Percentiles rank a stretch among this genome's conserved stretches.
These are phyloP conservation scores for Kodamaea sagamina DNA, from an alignment of 805 yeast genomes.

Conservation along the genomic window DNA sequence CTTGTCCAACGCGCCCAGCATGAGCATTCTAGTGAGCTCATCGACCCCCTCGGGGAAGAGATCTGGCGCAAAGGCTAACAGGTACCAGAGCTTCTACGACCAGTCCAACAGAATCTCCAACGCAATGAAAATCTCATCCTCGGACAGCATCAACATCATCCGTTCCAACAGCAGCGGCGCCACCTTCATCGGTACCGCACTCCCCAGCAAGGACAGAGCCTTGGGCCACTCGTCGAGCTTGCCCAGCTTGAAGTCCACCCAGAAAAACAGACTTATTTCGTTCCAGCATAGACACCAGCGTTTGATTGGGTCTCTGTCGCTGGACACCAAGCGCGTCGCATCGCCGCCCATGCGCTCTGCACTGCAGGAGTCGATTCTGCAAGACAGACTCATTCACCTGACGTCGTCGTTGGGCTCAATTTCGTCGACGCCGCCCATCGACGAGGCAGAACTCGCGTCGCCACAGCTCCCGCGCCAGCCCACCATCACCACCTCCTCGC, in stretches of 20 bases:
- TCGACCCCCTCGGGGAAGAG: constrained; percentile 28
- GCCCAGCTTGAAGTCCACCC: constrained; percentile 21
- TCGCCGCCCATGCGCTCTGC: constrained; percentile 14
- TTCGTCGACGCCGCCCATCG: not conserved
- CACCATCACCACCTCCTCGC: constrained; percentile 5
- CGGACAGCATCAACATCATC: constrained; percentile 30
- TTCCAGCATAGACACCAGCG: constrained; percentile 12
- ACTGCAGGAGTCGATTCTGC: constrained; percentile 2
- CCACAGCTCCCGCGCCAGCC: constrained; percentile 2
- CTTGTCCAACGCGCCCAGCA: constrained; percentile 7
- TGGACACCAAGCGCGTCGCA: constrained; percentile 13
- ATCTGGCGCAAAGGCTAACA: constrained; percentile 45
- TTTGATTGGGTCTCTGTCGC: constrained; percentile 9
- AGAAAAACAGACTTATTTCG: constrained; percentile 11
- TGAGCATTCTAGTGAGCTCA: constrained; percentile 8
- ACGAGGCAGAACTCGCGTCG: not conserved
- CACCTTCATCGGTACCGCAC: constrained; percentile 5
- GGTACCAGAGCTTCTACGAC: constrained; percentile 51
- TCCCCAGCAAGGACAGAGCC: constrained; percentile 14
- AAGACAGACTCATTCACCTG: constrained; percentile 7
- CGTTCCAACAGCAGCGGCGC: constrained; percentile 18
- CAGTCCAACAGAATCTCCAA: constrained; percentile 45
- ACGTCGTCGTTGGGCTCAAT: constrained; percentile 2
- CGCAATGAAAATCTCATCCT: constrained; percentile 40
- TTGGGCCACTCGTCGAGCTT: constrained; percentile 27